A percentile compares a stretch with the other conserved stretches of the same genome.
Conservation (phyloP, 75 land plant genomes). For the Picea glauca region DNA sequence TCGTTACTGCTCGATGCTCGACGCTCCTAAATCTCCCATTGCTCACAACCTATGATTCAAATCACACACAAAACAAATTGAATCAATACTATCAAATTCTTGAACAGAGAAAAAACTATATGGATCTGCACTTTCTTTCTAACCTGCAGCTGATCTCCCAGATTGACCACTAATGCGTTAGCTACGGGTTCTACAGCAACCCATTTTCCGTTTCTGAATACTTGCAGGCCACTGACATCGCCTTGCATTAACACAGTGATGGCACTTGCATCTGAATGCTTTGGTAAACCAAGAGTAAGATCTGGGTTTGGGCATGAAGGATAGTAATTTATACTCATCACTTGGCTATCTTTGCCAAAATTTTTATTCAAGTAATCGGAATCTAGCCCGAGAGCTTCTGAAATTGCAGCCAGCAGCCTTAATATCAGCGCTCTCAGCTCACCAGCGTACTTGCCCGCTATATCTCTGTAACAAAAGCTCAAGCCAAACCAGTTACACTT, state of each 20-base stretch:
- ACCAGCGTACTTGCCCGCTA: conserved; percentile 28
- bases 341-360: conserved; percentile 40
- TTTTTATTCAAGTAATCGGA: conserved; percentile 25
- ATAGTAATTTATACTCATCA: conserved; percentile 28
- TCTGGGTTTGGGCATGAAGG: conserved; percentile 34
- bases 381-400: conserved; percentile 50
- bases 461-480: conserved; percentile 12
- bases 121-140: neutral
- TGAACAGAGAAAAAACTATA: too few species aligned
- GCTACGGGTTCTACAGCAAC: conserved; percentile 21
- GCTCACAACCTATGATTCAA: conserved; percentile 19
- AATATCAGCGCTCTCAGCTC: conserved; percentile 19
- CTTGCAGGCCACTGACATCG: conserved; percentile 35
- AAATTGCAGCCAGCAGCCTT: conserved; percentile 35
- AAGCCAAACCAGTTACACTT: neutral
- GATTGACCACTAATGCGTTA: conserved; percentile 37
- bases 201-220: conserved; percentile 28
- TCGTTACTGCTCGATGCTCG: conserved; percentile 43
- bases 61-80: too few species aligned
- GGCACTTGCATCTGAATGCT: conserved; percentile 33
- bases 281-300: conserved; percentile 15
- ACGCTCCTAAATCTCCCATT: conserved; percentile 55
- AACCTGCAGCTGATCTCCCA: conserved; percentile 24
- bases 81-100: too few species aligned
- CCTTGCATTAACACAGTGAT: conserved; percentile 35